Evolutionary conservation across 169 alveolate genomes (phyloP).

Genomic region (Eimeria praecox): DNA sequence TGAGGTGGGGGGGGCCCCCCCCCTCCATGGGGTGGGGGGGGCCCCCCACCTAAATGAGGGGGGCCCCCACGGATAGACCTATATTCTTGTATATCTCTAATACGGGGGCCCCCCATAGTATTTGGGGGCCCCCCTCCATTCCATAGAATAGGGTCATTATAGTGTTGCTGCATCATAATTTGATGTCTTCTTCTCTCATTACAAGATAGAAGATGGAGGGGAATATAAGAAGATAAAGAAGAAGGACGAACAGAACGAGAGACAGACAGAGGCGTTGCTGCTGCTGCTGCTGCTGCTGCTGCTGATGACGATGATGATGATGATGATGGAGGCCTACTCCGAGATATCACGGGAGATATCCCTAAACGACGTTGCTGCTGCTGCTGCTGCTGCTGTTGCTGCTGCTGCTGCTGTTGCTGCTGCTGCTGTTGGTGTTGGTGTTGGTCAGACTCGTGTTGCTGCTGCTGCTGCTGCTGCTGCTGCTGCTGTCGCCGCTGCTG

Average conservation of each 20-base stretch:
- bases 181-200: no score
- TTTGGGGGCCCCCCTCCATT: neutral
- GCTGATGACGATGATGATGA: neutral
- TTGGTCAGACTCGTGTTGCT: neutral
- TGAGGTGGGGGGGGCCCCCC: neutral
- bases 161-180: no score
- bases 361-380: neutral
- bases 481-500: neutral
- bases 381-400: neutral
- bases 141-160: neutral
- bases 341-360: neutral
- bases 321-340: neutral
- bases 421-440: neutral
- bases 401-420: conserved; percentile 54
- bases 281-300: no score
- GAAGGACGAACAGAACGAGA: no score
- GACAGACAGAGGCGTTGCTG: no score
- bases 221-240: neutral
- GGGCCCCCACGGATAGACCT: neutral
- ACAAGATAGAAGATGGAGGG: neutral
- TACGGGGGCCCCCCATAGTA: neutral
- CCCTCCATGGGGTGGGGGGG: neutral
- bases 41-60: neutral
- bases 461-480: conserved; percentile 34
- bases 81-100: neutral